Percentiles rank a stretch among this genome's conserved stretches.
phyloP scores from a whole-genome alignment of 345 rosid species.

The Ceriops tagal region DNA sequence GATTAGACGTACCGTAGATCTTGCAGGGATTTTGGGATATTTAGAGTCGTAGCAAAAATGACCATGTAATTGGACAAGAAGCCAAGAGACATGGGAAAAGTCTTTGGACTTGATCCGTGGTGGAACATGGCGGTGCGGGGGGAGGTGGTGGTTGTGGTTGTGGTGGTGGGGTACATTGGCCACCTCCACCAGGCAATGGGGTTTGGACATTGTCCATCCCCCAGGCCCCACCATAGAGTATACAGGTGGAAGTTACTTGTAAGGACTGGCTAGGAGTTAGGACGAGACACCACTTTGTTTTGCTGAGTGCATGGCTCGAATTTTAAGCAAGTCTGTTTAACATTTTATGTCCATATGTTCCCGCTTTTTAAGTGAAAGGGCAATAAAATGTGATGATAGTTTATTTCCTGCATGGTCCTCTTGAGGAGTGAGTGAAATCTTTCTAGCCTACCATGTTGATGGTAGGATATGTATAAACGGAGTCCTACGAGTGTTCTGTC shows the following conservation, averaged over 20 bases:
- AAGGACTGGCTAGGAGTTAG: not conserved
- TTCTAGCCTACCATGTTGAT: no score
- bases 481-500: no score
- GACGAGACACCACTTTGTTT: conserved; percentile 20
- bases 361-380: not conserved
- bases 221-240: not conserved
- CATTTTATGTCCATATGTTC: not conserved
- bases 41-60: not conserved
- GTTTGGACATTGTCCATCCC: conserved; percentile 19
- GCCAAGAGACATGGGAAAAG: conserved; percentile 12
- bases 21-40: no score
- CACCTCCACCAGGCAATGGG: not conserved
- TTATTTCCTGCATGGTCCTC: no score
- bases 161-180: not conserved
- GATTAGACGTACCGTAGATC: no score
- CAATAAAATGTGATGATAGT: no score
- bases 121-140: not conserved
- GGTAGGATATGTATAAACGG: no score
- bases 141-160: not conserved
- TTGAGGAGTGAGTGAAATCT: no score
- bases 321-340: not conserved
- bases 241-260: not conserved
- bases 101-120: not conserved
- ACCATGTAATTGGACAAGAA: not conserved
- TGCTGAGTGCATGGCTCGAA: conserved; percentile 13